Base-by-base conservation (phyloP, 306 rosid species). In the Inga oerstediana region DNA sequence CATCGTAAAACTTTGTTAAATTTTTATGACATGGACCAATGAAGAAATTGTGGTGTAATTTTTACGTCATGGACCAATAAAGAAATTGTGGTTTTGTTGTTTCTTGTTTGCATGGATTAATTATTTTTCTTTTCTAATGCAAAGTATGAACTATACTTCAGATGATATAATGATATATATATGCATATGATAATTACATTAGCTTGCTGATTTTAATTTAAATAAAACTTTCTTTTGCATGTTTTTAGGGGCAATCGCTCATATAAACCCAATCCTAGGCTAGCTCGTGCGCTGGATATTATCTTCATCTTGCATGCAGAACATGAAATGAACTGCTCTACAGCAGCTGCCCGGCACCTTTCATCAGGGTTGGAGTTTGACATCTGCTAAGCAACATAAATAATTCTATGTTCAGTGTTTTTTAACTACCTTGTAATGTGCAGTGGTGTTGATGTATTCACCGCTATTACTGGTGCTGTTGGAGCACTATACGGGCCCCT, bases 401-500 rank as follows among this genome's bases (percentile, higher is more conserved):
- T 34, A 44, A 34, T 8, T 48, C 24, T 45, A 16, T 19, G 10
- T 68, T 66, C 68, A 43, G 65, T 65, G 79, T 80, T 70, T 81
- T 81, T 24, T 17, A 41, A 9, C 79, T 39, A 39, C 51, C 75
- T 45, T 70, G 12, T 72, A 72, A 46, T 80, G 74, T 85, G 76
- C 83, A 95, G 98, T 56, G 98, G 98, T 27, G 98, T 95, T 78
- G 98, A 95, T 89, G 95, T 95, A 48, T 95, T 86, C 80, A 93
- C 98, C 81, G 98, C 98, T 78, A 90, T 95, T 88, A 86, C 97
- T 71, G 98, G 98, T 75, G 98, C 90, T 80, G 89, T 93, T 24
- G 98, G 98, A 79, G 98, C 98, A 56, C 84, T 95, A 32, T 93
- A 93, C 87, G 98, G 98, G 70, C 98, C 98, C 44, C 98, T 95